phyloP scores from a whole-genome alignment of 2,329 filamentous ascomycete genomes.

The Colletotrichum musicola region DNA sequence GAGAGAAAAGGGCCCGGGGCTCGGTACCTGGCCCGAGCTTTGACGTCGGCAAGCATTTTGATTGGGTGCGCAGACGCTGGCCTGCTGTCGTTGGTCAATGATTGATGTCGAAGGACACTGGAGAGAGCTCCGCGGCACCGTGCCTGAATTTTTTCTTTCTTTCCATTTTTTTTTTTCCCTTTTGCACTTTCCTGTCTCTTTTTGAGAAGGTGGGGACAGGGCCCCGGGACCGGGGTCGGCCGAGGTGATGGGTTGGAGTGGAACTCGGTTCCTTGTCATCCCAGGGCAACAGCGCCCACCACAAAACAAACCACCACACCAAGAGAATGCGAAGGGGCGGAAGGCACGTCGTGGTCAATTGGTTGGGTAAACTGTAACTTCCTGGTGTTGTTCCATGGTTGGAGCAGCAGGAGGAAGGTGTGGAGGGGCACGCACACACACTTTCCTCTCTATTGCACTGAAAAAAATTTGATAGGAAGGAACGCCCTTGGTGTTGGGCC shows the following conservation, averaged over 20 bases:
- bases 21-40: conserved; percentile 19
- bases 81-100: conserved; percentile 3
- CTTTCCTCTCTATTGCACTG: no score
- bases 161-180: conserved; percentile 1
- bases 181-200: no score
- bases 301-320: background rate
- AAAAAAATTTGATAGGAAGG: background rate
- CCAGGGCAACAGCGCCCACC: background rate
- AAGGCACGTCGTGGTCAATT: background rate
- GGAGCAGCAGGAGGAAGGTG: background rate
- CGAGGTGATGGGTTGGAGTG: conserved; percentile 15
- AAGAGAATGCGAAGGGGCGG: background rate
- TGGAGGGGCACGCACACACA: background rate
- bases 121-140: background rate
- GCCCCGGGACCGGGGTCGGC: conserved; percentile 1
- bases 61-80: conserved; percentile 17
- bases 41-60: background rate
- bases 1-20: background rate
- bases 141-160: background rate
- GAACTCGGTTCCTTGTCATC: background rate
- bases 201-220: background rate
- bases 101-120: conserved; percentile 1
- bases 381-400: background rate
- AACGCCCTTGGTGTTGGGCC: background rate
- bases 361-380: background rate